Evolutionary conservation across 805 yeast genomes (phyloP), one percentile per base, ranked within the genome.

Genomic region (Zygotorulaspora florentina): DNA sequence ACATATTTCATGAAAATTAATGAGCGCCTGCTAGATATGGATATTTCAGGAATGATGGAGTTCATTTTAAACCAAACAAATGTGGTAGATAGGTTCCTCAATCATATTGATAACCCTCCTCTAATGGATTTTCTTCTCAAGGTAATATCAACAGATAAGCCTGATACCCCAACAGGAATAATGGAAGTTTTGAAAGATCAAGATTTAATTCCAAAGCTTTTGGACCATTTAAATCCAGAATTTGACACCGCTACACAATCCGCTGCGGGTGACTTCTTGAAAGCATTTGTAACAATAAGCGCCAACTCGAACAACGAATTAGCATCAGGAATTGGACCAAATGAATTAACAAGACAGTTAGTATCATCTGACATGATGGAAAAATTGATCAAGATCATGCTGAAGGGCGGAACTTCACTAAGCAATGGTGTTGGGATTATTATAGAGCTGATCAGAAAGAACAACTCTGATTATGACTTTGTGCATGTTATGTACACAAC

Each of bases 361-460:
- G 97, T 90, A 11, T 83, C 95, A 13, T 81, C 81, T 35, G 74
- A 77, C 33, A 78, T 86, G 49, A 76, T 89, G 55, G 71, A 76
- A 48, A 74, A 76, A 49, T 71, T 93, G 53, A 85, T 90, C 20
- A 67, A 79, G 15, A 80, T 86, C 52, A 93, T 93, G 86, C 75
- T 91, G 45, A 58, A 71, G 48, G 87, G 88, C 45, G 95, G 96
- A 39, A 83, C 90, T 28, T 95, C 96, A 1, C 74, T 93, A 53
- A 85, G 93, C 30, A 91, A 90, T 56, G 95, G 96, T 58, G 99
- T 93, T 27, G 95, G 97, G 5, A 88, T 93, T 20, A 80, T 93
- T 28, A 91, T 93, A 55, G 99, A 93, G 67, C 78, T 93, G 35
- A 93, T 93, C 47, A 78, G 99, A 59, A 93, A 93, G 63, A 93